Conservation (phyloP, 2,329 filamentous ascomycete species). For the Sclerotinia nivalis region DNA sequence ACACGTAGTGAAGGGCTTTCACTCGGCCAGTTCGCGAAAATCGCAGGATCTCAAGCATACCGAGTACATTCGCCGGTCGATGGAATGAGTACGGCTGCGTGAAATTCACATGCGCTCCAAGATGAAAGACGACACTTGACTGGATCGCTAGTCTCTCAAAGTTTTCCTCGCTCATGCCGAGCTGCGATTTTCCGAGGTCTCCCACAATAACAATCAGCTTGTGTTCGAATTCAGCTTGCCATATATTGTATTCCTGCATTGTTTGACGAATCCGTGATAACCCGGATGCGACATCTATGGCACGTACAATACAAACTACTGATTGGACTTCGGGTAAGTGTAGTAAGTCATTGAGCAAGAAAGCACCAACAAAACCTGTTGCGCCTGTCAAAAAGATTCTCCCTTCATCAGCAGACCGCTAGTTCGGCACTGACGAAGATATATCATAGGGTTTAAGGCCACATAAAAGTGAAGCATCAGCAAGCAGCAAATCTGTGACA, state of each 20-base stretch:
- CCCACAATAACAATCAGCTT: not conserved
- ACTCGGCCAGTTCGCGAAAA: not conserved
- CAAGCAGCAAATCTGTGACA: not conserved
- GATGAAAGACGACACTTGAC: not conserved
- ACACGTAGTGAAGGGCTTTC: not conserved
- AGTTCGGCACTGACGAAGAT: accelerated
- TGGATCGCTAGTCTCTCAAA: too few species aligned
- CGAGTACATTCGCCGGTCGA: not conserved
- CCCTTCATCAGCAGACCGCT: not conserved
- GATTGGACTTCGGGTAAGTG: too few species aligned
- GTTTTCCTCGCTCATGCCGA: not conserved
- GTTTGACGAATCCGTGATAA: not conserved
- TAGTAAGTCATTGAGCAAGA: accelerated
- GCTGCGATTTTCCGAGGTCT: not conserved
- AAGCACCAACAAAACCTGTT: not conserved
- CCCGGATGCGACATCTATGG: accelerated
- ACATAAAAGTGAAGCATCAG: not conserved
- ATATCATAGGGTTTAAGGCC: not conserved
- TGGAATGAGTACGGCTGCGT: not conserved
- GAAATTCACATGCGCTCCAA: too few species aligned
- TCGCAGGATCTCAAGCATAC: too few species aligned
- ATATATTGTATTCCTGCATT: not conserved
- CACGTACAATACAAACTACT: not conserved
- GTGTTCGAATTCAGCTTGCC: too few species aligned
- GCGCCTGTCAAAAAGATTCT: not conserved